phyloP scores from a whole-genome alignment of 129 eudicot species.

The Flaveria bidentis region DNA sequence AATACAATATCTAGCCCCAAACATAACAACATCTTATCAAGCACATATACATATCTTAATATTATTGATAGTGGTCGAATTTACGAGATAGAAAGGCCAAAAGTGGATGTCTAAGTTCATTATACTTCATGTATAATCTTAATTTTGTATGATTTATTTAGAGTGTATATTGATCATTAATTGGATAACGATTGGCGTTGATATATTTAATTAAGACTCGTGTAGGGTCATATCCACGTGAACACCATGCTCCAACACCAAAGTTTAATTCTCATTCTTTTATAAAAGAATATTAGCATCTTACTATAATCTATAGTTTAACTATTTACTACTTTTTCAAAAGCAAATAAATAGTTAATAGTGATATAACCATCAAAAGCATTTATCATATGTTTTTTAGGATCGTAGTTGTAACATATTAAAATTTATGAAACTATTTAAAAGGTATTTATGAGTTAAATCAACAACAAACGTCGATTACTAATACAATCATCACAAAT shows the following conservation, averaged over 20 bases:
- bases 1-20: not conserved
- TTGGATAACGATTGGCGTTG: slow-evolving; percentile 26
- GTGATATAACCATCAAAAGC: not conserved
- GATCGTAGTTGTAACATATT: not conserved
- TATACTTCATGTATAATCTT: slow-evolving; percentile 13
- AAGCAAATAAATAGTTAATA: not conserved
- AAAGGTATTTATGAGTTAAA: not conserved
- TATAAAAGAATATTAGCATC: slow-evolving; percentile 2
- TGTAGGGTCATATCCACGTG: slow-evolving; percentile 75
- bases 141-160: not conserved
- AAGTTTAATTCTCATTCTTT: not conserved
- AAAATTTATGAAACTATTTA: not conserved
- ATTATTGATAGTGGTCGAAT: slow-evolving; percentile 6
- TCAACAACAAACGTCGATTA: too few species aligned
- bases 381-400: not conserved
- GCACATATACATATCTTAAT: not conserved
- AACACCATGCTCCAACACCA: slow-evolving; percentile 37
- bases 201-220: slow-evolving; percentile 15
- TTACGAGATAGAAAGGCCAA: slow-evolving; percentile 21
- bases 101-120: slow-evolving; percentile 36
- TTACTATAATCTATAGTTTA: not conserved
- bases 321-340: not conserved
- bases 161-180: slow-evolving; percentile 8
- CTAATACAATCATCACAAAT: too few species aligned
- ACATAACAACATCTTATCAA: not conserved